Evolutionary conservation across 768 basidiomycete genomes (phyloP).

Genomic region (Amanita exitialis): DNA sequence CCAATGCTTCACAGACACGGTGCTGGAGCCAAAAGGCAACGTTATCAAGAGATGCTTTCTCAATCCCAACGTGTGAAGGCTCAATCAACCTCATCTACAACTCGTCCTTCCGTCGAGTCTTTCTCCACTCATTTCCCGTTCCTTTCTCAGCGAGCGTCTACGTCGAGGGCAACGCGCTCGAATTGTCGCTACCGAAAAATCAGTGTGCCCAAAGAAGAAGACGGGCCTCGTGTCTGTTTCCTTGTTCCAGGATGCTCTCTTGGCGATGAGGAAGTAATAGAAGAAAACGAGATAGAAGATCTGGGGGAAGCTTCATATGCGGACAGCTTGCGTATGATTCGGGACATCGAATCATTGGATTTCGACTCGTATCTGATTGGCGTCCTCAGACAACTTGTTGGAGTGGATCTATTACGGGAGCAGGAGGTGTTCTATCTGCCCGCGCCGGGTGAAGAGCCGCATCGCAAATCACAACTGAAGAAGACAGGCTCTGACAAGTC

Average conservation of each 20-base stretch:
- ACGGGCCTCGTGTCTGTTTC: conserved; percentile 45
- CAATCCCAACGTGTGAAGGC: not conserved
- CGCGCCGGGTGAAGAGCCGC: conserved; percentile 30
- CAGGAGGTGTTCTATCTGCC: conserved; percentile 59
- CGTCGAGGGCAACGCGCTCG: conserved; percentile 53
- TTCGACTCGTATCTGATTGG: conserved; percentile 46
- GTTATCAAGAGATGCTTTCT: not conserved
- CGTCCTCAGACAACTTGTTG: conserved; percentile 49
- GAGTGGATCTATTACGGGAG: conserved; percentile 53
- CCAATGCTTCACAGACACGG: conserved; percentile 30
- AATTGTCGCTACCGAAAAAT: conserved; percentile 65
- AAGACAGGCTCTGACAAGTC: conserved; percentile 12
- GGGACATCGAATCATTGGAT: conserved; percentile 38
- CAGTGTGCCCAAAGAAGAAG: conserved; percentile 46
- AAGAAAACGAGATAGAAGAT: conserved; percentile 51
- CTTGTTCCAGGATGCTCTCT: conserved; percentile 64
- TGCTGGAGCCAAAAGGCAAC: conserved; percentile 10
- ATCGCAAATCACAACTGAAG: conserved; percentile 14
- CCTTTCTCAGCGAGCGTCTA: conserved; percentile 14
- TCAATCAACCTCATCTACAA: conserved; percentile 7
- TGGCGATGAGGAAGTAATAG: conserved; percentile 43
- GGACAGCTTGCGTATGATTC: conserved; percentile 36
- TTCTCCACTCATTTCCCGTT: conserved; percentile 9
- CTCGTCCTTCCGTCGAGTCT: conserved; percentile 9
- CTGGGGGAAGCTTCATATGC: conserved; percentile 45